Evolutionary conservation across 305 asterid species (phyloP).

Genomic region (Fraxinus angustifolia): DNA sequence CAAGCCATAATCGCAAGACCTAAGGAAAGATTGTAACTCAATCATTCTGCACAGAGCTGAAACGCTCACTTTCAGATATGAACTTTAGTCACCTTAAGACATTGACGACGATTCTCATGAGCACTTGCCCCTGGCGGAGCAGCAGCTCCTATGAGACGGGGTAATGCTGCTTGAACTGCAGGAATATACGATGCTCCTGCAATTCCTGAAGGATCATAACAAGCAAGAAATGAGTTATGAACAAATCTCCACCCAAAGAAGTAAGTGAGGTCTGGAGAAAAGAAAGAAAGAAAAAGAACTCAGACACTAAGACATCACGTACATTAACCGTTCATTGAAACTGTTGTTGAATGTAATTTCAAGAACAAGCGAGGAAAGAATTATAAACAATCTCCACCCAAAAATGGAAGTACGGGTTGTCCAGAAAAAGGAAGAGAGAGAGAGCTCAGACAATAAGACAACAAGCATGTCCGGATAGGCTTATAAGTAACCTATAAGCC

Average conservation of each 20-base stretch:
- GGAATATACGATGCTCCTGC: slow-evolving; percentile 54
- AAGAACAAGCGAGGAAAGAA: neutral
- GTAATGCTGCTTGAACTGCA: slow-evolving; percentile 45
- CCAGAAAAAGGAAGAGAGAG: neutral
- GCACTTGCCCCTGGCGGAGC: slow-evolving; percentile 50
- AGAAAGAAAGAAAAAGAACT: neutral
- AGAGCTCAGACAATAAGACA: slow-evolving; percentile 7
- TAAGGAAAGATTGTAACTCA: slow-evolving; percentile 30
- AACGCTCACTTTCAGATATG: slow-evolving; percentile 13
- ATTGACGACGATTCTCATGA: slow-evolving; percentile 55
- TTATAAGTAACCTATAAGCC: neutral
- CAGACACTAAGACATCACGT: neutral
- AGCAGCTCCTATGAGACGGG: slow-evolving; percentile 50
- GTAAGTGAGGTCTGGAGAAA: neutral
- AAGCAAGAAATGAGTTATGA: neutral
- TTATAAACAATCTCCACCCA: neutral
- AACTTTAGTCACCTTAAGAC: slow-evolving; percentile 42
- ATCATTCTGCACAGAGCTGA: slow-evolving; percentile 19
- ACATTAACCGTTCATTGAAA: neutral
- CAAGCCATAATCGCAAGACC: slow-evolving; percentile 91
- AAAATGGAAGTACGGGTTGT: neutral
- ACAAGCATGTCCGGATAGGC: neutral
- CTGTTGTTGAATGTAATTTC: neutral
- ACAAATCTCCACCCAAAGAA: neutral
- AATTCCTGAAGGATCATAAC: slow-evolving; percentile 32